These are phyloP conservation scores for Hypoxylon cercidicola DNA, from an alignment of 495 filamentous ascomycete species.

Conservation along the genomic window DNA sequence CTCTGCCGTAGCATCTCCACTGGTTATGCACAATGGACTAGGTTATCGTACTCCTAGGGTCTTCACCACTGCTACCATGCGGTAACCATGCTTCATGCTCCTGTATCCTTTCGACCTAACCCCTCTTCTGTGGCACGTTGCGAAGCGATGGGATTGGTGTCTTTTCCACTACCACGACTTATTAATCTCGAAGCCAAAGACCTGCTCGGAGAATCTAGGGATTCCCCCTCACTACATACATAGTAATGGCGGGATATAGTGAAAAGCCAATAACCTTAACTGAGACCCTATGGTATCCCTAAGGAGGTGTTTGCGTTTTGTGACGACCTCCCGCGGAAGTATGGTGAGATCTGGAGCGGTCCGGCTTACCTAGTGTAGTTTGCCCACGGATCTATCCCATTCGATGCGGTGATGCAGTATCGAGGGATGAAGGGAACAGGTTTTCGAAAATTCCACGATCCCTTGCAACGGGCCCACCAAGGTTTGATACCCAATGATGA, in stretches of 20 bases:
- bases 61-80: conserved; percentile 27
- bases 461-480: conserved; percentile 34
- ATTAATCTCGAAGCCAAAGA: conserved; percentile 31
- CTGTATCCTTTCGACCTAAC: conserved; percentile 20
- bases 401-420: conserved; percentile 18
- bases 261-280: conserved; percentile 23
- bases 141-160: conserved; percentile 36
- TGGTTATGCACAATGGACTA: conserved; percentile 35
- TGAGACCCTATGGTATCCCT: conserved; percentile 9
- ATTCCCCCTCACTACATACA: conserved; percentile 22
- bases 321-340: conserved; percentile 2
- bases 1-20: conserved; percentile 39
- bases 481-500: conserved; percentile 38
- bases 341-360: conserved; percentile 32
- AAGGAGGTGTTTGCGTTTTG: conserved; percentile 23
- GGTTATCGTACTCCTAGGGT: conserved; percentile 16
- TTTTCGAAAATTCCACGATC: conserved; percentile 40
- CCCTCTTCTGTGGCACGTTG: conserved; percentile 43
- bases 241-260: conserved; percentile 33
- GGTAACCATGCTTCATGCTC: conserved; percentile 21
- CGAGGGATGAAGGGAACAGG: conserved; percentile 34
- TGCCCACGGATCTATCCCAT: conserved; percentile 33
- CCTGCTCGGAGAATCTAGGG: conserved; percentile 38
- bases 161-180: conserved; percentile 29
- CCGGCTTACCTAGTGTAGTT: conserved; percentile 27